Percentiles rank a stretch among this genome's conserved stretches.
Conservation (phyloP, 2,329 filamentous ascomycete genomes). For the Epicoccum nigrum region DNA sequence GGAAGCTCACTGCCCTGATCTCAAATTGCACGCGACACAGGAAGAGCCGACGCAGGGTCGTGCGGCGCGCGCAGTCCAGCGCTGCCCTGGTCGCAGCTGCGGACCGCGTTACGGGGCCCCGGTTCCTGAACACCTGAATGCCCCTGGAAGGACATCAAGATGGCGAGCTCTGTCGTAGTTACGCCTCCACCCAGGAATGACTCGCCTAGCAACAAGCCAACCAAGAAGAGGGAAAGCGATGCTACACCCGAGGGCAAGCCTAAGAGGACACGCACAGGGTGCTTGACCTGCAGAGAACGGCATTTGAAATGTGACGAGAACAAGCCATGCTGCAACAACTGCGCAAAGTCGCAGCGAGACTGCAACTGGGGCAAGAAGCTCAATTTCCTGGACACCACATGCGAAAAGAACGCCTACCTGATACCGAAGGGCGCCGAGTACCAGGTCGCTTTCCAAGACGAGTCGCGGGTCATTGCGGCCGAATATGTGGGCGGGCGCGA, state of each 20-base stretch:
- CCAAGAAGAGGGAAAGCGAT: conserved; percentile 31
- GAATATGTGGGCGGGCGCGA: conserved; percentile 83
- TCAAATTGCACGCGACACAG: background rate
- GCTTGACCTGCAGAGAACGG: conserved; percentile 85
- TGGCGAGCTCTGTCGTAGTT: conserved; percentile 27
- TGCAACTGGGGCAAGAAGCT: conserved; percentile 87
- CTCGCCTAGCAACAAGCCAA: conserved; percentile 26
- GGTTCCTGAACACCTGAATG: conserved; percentile 8
- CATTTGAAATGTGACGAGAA: conserved; percentile 92
- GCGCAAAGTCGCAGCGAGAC: conserved; percentile 81
- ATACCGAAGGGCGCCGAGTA: conserved; percentile 60
- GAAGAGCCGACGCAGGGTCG: background rate
- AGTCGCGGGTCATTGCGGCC: conserved; percentile 86
- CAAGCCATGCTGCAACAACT: conserved; percentile 72
- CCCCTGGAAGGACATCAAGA: conserved; percentile 13
- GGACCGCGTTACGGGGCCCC: background rate
- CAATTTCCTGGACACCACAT: conserved; percentile 88
- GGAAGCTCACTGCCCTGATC: background rate
- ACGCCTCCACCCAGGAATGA: conserved; percentile 31
- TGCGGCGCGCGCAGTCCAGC: background rate
- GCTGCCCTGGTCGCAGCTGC: background rate
- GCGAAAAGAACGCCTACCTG: conserved; percentile 67
- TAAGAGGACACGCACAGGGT: conserved; percentile 88
- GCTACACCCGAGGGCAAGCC: conserved; percentile 62
- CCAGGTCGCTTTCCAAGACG: conserved; percentile 80